Base-by-base conservation (phyloP, 441 rosid genomes). In the Syzygium malaccense region DNA sequence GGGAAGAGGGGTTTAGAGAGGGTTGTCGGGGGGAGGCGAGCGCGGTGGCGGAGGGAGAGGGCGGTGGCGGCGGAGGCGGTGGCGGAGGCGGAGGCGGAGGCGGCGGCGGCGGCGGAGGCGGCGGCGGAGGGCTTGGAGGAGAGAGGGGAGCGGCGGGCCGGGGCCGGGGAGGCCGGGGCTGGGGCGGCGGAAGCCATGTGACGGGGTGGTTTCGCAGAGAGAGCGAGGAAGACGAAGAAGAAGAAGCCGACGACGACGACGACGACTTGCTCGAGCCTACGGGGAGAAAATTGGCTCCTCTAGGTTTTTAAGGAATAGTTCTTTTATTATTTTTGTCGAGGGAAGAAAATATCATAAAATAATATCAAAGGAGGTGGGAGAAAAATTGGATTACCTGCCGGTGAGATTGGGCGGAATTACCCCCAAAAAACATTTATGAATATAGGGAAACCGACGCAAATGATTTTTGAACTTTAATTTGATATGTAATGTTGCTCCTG, bases 1-100 rank as follows among this genome's bases (percentile, higher is more conserved):
- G 53, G 88, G 48, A 48, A 32, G 75, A 91, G 28, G 93, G 85
- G 87, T 92, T 91, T 28, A 54, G 51, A 83, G 89, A 83, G 13
- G 57, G 14, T 13, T 54, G 56, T 85, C 26, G 84, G 37, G 51
- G 68, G 57, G 45, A 85, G 87, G 32, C 54, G 41, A 60, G 13
- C 56, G 86, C 48, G 33, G 66, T 8, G 86, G 53, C 55, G 86
- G 71, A 54, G 54, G 33, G 86, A 55, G 55, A 79, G 54, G 11
- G 68, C 13, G 26, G 55, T 5, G 80, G 86, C 14, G n/a, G 66
- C 4, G 84, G 87, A 60, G 91, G 75, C 9, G 92, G 87, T n/a
- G 26, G 58, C 26, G 8, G 57, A 55, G 25, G 86, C 7, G n/a
- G 66, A 5, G 45, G 45, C 5, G 84, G 87, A 60, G 91, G 75